Evolutionary conservation across 1,284 basidiomycete genomes (phyloP).

Genomic region (Hemileia vastatrix): DNA sequence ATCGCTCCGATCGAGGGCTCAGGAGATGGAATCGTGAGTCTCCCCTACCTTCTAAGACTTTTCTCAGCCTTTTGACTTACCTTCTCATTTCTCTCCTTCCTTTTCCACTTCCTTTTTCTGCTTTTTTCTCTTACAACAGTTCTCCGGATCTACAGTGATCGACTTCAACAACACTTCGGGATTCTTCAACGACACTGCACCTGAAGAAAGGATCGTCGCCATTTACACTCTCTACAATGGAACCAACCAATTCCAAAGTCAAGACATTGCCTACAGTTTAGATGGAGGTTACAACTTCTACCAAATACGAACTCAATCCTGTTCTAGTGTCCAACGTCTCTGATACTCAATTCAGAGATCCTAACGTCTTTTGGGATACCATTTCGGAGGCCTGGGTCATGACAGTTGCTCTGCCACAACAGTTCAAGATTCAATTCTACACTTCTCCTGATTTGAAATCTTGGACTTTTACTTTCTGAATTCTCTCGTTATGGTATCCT

Average conservation of each 20-base stretch:
- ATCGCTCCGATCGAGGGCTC: constrained; percentile 36
- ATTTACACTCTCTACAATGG: constrained; percentile 48
- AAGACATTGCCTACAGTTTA: constrained; percentile 45
- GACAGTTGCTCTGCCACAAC: constrained; percentile 44
- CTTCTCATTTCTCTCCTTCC: too few relatives aligned
- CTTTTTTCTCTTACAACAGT: too few relatives aligned
- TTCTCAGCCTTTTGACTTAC: too few relatives aligned
- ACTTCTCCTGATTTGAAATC: constrained; percentile 44
- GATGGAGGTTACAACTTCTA: constrained; percentile 47
- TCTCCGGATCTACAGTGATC: constrained; percentile 46
- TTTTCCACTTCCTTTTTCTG: too few relatives aligned
- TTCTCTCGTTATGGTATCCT: constrained; percentile 39
- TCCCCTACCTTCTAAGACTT: too few relatives aligned
- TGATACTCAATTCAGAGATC: constrained; percentile 48
- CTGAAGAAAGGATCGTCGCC: constrained; percentile 48
- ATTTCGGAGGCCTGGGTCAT: constrained; percentile 47
- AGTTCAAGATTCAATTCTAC: constrained; percentile 46
- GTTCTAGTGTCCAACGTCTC: constrained; percentile 42
- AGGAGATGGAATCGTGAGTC: constrained; percentile 23
- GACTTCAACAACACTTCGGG: constrained; percentile 48
- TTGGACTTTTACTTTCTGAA: constrained; percentile 45
- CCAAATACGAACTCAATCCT: constrained; percentile 43
- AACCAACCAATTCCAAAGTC: constrained; percentile 41
- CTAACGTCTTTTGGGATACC: constrained; percentile 47
- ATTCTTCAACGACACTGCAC: constrained; percentile 45